phyloP scores from a whole-genome alignment of 78 protist species.

The slime mould (Dictyostelium discoideum) region DNA sequence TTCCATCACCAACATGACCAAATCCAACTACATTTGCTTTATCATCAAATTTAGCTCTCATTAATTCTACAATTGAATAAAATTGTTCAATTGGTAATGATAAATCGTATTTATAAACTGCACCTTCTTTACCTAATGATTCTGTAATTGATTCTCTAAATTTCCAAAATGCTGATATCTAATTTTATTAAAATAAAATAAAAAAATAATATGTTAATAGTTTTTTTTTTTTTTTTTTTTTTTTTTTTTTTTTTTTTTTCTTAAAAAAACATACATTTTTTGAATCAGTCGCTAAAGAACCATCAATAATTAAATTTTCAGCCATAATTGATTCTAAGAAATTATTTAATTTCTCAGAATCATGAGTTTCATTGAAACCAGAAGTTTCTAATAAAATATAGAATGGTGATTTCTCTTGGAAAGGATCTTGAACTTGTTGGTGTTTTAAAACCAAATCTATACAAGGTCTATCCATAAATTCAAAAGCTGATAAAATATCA shows the following conservation, averaged over 20 bases:
- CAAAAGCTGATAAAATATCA: slow-evolving; percentile 91
- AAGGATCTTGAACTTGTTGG: slow-evolving; percentile 75
- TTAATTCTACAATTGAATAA: slow-evolving; percentile 79
- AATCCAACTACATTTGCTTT: slow-evolving; percentile 76
- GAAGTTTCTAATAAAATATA: slow-evolving; percentile 91
- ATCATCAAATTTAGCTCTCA: slow-evolving; percentile 52
- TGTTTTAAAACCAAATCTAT: slow-evolving; percentile 78
- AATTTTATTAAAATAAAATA: background rate
- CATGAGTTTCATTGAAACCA: slow-evolving; percentile 92
- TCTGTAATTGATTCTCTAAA: slow-evolving; percentile 90
- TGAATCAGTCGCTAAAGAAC: slow-evolving; percentile 50
- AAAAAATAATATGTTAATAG: background rate
- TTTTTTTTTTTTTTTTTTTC: background rate
- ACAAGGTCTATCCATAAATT: slow-evolving; percentile 87
- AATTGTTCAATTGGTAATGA: slow-evolving; percentile 84
- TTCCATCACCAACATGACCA: slow-evolving; percentile 96
- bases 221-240: background rate
- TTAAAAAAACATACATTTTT: background rate
- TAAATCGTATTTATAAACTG: slow-evolving; percentile 89
- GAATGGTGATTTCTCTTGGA: slow-evolving; percentile 65
- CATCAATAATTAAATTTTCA: slow-evolving; percentile 27
- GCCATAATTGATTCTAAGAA: slow-evolving; percentile 79
- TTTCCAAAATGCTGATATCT: slow-evolving; percentile 80
- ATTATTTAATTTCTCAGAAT: slow-evolving; percentile 75
- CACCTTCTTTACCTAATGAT: slow-evolving; percentile 83